Evolutionary conservation across 768 basidiomycete species (phyloP), one percentile per base, ranked within the genome.

Genomic region (Lactarius psammicola): DNA sequence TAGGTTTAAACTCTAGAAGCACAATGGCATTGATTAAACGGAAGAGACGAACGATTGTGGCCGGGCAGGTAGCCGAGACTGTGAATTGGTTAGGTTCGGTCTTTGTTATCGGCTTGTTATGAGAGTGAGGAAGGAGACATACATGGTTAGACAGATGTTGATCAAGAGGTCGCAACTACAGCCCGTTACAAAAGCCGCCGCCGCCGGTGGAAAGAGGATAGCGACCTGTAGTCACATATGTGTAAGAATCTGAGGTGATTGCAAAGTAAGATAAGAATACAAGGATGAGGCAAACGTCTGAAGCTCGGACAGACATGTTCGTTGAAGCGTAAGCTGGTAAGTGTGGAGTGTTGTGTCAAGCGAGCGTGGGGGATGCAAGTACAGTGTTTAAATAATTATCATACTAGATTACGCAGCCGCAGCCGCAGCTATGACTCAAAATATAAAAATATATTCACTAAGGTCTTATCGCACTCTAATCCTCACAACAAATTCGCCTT

Each of bases 101-200:
- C 59, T 55, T 46, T 38, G 26, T 57, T 13, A n/a, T 42, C 4
- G 28, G 33, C 42, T n/a, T 26, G 30, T n/a, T 34, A 17, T 36
- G 42, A 15, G 23, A 40, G n/a, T 0, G 31, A 13, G 20, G 49
- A 18, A 65, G 40, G 17, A 30, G 38, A 75, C 85, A 60, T 74
- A 92, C 91, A 89, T 76, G 0, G 93, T 94, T 72, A 95, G 77
- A 65, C 81, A 78, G 65, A 95, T 85, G 77, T 90, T 95, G 77
- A 95, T 92, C 71, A 94, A 82, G 56, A 95, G 79, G 78, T 94
- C 93, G 72, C 91, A 93, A 68, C 87, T 85, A 75, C 93, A 95
- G 36, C 93, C 93, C 0, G 89, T 84, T 64, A 94, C 74, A 71
- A 94, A 86, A 3, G 78, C 86, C 0, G 86, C 90, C 0, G 90